Evolutionary conservation across 768 basidiomycete genomes (phyloP), one percentile per base, ranked within the genome.

Genomic region (Dioszegia hungarica): DNA sequence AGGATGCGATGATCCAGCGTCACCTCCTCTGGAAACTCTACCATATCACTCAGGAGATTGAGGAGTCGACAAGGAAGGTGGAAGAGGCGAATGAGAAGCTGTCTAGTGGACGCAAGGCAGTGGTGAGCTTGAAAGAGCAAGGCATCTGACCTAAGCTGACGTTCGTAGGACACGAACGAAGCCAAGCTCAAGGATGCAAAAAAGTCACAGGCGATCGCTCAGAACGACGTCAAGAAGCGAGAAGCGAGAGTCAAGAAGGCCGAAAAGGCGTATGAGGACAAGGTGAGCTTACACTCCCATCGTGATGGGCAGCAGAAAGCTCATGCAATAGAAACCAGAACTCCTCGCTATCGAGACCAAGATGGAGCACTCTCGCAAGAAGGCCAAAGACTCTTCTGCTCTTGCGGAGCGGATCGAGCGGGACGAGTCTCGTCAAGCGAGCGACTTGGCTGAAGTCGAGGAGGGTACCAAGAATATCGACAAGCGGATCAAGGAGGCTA

Each of bases 171-270:
- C 37, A 54, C 33, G 1, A 61, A 88, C 45, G 88, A 97, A 62
- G 78, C 83, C 59, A 85, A 80, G 6, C 79, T 94, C 0, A 86
- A 88, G 19, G 79, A 79, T 5, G 89, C 88, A 0, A 83, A 90
- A 22, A 81, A 86, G 39, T 85, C 86, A 28, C 90, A 94, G 68
- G 90, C 89, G 2, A 85, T 83, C 73, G 85, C 86, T 6, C 82
- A 89, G 17, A 82, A 85, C 9, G 78, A 80, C 5, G 86, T 91
- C 0, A 83, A 86, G 79, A 87, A 88, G 77, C 85, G 87, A 63
- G 92, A 99, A 77, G 87, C 86, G 77, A 82, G 78, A 41, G 85
- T 94, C 56, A 95, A 95, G 79, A 89, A 87, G 74, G 86, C 86
- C 0, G 93, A 97, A 76, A 97, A 93, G 75, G 80, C 84, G 0